Percentiles rank a stretch among this genome's conserved stretches.
Evolutionary conservation across 345 rosid species (phyloP).

Genomic region (Carallia pectinifolia): DNA sequence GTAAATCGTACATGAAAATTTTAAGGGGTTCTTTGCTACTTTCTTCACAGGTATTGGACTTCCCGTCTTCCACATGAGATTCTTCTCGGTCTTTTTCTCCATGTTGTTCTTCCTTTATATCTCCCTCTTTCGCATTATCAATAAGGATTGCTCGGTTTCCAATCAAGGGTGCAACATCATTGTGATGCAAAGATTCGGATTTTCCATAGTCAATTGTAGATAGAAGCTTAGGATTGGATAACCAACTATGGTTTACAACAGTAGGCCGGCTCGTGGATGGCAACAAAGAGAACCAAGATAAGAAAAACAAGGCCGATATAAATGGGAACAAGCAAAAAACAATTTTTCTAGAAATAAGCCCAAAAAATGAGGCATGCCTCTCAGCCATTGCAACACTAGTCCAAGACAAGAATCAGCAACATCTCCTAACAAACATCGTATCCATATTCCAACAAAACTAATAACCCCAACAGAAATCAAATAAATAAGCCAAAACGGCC

Average conservation of each 20-base stretch:
- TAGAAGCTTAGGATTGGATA: constrained; percentile 25
- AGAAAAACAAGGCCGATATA: constrained; percentile 39
- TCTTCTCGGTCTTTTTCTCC: constrained; percentile 8
- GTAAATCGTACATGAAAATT: constrained; percentile 89
- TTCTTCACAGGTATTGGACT: constrained; percentile 6
- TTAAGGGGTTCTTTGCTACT: constrained; percentile 40
- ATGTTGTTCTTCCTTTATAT: constrained; percentile 15
- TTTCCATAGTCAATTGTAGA: constrained; percentile 31
- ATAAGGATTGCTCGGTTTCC: constrained; percentile 29
- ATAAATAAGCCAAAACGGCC: not conserved
- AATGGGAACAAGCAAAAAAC: constrained; percentile 46
- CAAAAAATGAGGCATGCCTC: constrained; percentile 37
- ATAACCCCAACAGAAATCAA: not conserved
- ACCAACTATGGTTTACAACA: constrained; percentile 35
- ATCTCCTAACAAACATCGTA: constrained; percentile 2
- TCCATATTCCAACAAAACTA: not conserved
- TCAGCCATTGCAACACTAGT: constrained; percentile 50
- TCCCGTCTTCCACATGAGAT: constrained; percentile 12
- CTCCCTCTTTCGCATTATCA: constrained; percentile 26
- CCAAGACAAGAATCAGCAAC: not conserved
- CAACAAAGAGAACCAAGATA: constrained; percentile 76
- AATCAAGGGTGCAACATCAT: constrained; percentile 22
- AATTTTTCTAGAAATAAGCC: constrained; percentile 40
- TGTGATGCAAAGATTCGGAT: constrained; percentile 12
- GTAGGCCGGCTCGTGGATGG: constrained; percentile 47